Evolutionary conservation across 176 grass and related monocot species (phyloP).

Genomic region (Dactylis glomerata): DNA sequence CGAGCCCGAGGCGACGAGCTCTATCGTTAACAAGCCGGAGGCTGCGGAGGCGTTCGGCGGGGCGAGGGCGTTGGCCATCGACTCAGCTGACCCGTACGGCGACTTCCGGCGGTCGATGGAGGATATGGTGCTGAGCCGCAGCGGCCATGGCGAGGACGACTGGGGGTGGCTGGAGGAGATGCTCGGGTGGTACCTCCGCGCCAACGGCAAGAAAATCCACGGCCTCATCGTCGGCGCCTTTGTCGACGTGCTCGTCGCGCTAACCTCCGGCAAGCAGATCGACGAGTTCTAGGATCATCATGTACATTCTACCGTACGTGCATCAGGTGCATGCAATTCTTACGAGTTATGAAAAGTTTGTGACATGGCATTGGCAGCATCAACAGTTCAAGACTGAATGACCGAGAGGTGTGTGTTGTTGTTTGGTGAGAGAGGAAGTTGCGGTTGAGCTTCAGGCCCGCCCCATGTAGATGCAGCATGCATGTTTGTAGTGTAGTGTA

Average conservation of each 20-base stretch:
- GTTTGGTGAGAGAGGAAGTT: background rate
- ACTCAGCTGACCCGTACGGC: conserved; percentile 58
- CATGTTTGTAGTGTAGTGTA: background rate
- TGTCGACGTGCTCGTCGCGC: conserved; percentile 58
- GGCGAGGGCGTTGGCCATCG: conserved; percentile 57
- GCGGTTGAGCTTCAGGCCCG: too few species aligned
- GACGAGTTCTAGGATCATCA: background rate
- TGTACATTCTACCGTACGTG: too few species aligned
- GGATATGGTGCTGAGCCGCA: conserved; percentile 72
- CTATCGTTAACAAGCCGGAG: background rate
- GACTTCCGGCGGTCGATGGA: conserved; percentile 89
- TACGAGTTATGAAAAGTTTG: too few species aligned
- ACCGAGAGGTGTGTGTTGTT: background rate
- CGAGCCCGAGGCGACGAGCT: background rate
- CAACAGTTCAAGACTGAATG: background rate
- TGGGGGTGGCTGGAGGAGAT: conserved; percentile 90
- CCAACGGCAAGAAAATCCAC: conserved; percentile 71
- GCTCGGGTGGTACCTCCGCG: conserved; percentile 75
- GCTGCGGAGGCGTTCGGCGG: conserved; percentile 39
- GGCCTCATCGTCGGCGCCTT: conserved; percentile 76
- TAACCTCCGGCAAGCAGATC: conserved; percentile 20
- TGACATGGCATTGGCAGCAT: background rate
- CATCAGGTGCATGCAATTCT: too few species aligned
- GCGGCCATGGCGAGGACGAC: conserved; percentile 11
- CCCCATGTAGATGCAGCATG: background rate